Conservation (phyloP, 768 basidiomycete species). For the Boletus edulis region DNA sequence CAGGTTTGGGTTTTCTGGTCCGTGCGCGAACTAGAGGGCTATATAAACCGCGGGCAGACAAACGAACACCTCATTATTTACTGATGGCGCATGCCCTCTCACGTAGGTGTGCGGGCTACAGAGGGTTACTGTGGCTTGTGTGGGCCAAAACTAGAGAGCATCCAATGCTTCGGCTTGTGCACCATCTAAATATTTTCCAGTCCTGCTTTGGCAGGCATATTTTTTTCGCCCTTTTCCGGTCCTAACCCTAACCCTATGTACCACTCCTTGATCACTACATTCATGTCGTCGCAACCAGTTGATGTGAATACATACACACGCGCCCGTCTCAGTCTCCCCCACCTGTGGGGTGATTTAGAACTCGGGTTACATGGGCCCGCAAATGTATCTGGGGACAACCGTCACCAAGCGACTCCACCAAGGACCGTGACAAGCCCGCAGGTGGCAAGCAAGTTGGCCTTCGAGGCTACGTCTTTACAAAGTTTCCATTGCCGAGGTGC, state of each 20-base stretch:
- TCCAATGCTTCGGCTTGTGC: conserved; percentile 58
- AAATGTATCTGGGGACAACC: conserved; percentile 76
- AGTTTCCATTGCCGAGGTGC: too few species aligned
- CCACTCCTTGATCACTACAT: too few species aligned
- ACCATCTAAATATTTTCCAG: conserved; percentile 80
- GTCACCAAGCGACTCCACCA: conserved; percentile 81
- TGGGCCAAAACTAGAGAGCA: conserved; percentile 24
- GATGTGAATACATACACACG: too few species aligned
- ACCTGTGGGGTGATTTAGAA: conserved; percentile 72
- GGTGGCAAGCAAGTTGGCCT: too few species aligned
- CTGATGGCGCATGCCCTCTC: conserved; percentile 62
- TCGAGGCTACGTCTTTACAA: too few species aligned
- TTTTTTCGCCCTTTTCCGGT: conserved; percentile 16
- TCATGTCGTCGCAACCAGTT: too few species aligned
- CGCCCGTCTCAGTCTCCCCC: conserved; percentile 73
- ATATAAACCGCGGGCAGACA: conserved; percentile 27
- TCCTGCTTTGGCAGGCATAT: conserved; percentile 52
- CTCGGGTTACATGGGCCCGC: conserved; percentile 74
- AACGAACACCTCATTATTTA: conserved; percentile 43
- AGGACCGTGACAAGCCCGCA: too few species aligned
- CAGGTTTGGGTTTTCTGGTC: conserved; percentile 14
- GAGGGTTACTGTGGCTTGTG: conserved; percentile 45
- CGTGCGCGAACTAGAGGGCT: conserved; percentile 18
- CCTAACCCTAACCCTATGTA: conserved; percentile 40
- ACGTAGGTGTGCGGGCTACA: conserved; percentile 50